Percentiles rank a stretch among this genome's conserved stretches.
Evolutionary conservation across 345 rosid species (phyloP).

Genomic region (Arabis hirsuta): DNA sequence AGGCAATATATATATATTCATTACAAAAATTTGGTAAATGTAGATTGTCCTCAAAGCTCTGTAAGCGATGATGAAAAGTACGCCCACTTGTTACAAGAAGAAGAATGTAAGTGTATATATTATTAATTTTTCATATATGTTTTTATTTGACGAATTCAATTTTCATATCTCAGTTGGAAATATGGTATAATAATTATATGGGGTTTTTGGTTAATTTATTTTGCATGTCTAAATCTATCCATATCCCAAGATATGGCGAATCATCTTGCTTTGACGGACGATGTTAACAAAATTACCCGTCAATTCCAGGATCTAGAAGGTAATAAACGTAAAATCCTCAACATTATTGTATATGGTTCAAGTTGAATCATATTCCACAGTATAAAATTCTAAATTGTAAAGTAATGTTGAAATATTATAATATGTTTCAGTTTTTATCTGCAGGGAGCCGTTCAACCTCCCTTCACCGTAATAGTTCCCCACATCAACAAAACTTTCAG

Average conservation of each 20-base stretch:
- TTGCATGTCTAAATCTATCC: background rate
- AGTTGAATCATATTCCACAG: too few relatives aligned
- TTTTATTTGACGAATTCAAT: background rate
- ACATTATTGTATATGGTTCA: background rate
- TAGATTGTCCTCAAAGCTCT: conserved; percentile 18
- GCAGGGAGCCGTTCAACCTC: conserved; percentile 10
- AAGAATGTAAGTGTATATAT: conserved; percentile 31
- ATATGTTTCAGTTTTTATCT: background rate
- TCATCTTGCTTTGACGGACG: background rate
- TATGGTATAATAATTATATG: background rate
- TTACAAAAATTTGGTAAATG: background rate
- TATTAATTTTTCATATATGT: background rate
- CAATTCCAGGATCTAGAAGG: conserved; percentile 20
- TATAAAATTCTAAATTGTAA: background rate
- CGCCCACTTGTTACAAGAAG: conserved; percentile 32
- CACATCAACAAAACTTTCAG: background rate
- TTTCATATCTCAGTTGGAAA: background rate
- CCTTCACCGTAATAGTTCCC: background rate
- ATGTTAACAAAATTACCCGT: conserved; percentile 19
- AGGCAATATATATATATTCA: background rate
- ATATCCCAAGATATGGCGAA: conserved; percentile 24
- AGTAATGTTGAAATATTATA: background rate
- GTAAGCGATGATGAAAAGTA: conserved; percentile 28
- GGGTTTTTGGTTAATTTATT: conserved; percentile 3
- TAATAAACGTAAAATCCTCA: background rate